Evolutionary conservation across 768 basidiomycete species (phyloP), one percentile per base, ranked within the genome.

Genomic region (Rhizopogon roseolus): DNA sequence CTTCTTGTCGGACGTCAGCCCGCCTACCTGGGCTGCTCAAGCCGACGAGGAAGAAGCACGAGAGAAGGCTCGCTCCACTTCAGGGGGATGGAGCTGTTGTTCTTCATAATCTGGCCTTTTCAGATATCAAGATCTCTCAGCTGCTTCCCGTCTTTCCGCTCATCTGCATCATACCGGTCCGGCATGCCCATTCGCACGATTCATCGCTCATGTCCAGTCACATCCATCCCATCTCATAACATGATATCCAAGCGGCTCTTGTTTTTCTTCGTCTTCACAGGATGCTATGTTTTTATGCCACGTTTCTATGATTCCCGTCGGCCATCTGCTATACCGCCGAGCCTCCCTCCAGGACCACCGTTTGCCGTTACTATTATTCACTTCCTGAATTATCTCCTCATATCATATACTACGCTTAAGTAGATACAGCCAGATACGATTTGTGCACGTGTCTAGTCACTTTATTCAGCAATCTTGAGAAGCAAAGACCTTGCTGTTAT

Each of bases 31-130:
- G 89, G 80, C 82, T 46, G 86, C 85, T 11, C 86, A 89, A 65
- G 88, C 89, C 22, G 88, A 88, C 53, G 87, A 82, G 63, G 89
- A 92, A 64, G 88, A 87, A 63, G 87, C 85, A 17, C 76, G 79
- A 40, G 76, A 78, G 66, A 77, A 78, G 61, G 76, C 72, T 17
- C 72, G 75, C 16, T 64, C 64, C n/a, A 61, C 66, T 28, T 72
- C 80, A 28, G 77, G 80, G 39, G 61, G 68, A 52, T 90, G 86
- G 88, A 84, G 72, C 65, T 90, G 88, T 65, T 90, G 88, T 68
- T 81, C 78, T 68, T 70, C 64, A 62, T 71, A 68, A 72, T 62
- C 52, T 52, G 56, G 50, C 42, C 13, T 29, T 32, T 46, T 34
- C 46, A 22, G 32, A 34, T 49, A 36, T 51, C 44, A 42, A 52